Evolutionary conservation across 192 early-diverging fungal genomes (phyloP).

Genomic region (Borealophlyctis nickersoniae): DNA sequence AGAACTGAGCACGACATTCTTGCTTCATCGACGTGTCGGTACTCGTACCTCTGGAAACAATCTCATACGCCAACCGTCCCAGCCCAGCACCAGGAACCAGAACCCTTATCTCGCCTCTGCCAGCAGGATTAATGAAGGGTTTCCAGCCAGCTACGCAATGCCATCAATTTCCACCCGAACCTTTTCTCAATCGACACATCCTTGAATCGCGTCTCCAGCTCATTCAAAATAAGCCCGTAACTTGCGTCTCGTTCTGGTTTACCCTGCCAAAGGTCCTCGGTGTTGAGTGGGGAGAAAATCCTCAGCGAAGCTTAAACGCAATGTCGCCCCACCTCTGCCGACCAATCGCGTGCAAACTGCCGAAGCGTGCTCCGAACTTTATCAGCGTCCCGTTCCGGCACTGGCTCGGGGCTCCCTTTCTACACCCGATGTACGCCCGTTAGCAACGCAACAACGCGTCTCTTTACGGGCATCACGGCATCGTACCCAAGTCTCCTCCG

Average conservation of each 20-base stretch:
- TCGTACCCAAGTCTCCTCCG: not conserved
- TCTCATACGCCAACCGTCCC: conserved; percentile 89
- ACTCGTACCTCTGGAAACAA: conserved; percentile 60
- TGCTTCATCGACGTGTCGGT: no score
- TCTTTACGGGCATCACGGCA: not conserved
- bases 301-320: not conserved
- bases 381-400: conserved; percentile 77
- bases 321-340: conserved; percentile 56
- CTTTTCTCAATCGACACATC: conserved; percentile 50
- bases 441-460: not conserved
- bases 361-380: conserved; percentile 85
- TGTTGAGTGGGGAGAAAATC: not conserved
- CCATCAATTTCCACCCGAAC: conserved; percentile 22
- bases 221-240: conserved; percentile 77
- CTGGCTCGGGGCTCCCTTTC: conserved; percentile 26
- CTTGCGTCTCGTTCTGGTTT: conserved; percentile 69
- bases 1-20: conserved; percentile 43
- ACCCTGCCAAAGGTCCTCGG: conserved; percentile 42
- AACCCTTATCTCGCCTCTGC: conserved; percentile 62
- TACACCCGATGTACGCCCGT: not conserved
- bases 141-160: conserved; percentile 11
- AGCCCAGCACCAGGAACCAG: conserved; percentile 95
- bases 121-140: not conserved
- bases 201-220: conserved; percentile 59
- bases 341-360: conserved; percentile 97